phyloP scores from a whole-genome alignment of 306 rosid genomes.

The Vachellia pachyceras region DNA sequence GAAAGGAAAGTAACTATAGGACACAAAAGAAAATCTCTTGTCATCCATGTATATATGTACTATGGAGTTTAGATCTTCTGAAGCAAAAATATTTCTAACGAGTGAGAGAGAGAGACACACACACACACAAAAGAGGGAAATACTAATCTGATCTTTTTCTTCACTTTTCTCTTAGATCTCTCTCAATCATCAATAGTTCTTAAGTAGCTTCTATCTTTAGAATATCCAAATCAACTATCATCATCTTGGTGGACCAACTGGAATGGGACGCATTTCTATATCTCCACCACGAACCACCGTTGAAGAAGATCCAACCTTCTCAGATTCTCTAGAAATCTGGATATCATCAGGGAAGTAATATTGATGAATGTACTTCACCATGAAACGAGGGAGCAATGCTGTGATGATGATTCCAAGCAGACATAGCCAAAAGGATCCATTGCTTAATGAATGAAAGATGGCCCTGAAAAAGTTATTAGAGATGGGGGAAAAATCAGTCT shows the following conservation, averaged over 20 bases:
- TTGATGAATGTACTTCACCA: conserved; percentile 64
- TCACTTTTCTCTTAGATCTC: not conserved
- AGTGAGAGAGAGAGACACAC: not conserved
- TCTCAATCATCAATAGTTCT: not conserved
- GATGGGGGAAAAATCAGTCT: conserved; percentile 29
- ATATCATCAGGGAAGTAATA: conserved; percentile 70
- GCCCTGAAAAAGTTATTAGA: conserved; percentile 67
- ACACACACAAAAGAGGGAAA: not conserved
- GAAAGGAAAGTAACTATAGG: not conserved
- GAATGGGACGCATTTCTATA: conserved; percentile 72
- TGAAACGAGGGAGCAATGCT: conserved; percentile 71
- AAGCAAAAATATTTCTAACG: not conserved
- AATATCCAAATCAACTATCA: not conserved
- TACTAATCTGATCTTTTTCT: not conserved
- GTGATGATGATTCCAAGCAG: conserved; percentile 59
- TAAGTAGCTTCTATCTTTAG: not conserved
- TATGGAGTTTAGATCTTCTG: not conserved
- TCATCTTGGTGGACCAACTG: conserved; percentile 50
- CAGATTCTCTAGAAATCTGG: conserved; percentile 83
- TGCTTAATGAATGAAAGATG: conserved; percentile 49
- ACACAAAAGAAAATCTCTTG: conserved; percentile 34
- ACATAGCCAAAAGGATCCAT: conserved; percentile 72
- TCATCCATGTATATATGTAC: not conserved
- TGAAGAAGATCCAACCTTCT: conserved; percentile 53
- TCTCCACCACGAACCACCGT: conserved; percentile 57